Evolutionary conservation across 2,329 filamentous ascomycete species (phyloP).

Genomic region (Sporothrix euskadiensis): DNA sequence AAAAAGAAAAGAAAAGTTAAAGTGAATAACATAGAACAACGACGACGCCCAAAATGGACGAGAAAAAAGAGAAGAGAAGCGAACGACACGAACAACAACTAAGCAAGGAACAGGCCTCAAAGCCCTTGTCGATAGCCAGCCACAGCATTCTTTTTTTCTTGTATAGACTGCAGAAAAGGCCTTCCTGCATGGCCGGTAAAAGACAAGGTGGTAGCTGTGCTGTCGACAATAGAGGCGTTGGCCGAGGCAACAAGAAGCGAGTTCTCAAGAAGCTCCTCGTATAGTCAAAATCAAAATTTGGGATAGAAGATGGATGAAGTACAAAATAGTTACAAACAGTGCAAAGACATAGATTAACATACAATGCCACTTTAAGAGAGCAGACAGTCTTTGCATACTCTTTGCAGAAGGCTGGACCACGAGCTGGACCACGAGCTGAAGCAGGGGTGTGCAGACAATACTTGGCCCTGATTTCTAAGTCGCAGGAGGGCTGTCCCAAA

Average conservation of each 20-base stretch:
- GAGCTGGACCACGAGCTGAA: not conserved
- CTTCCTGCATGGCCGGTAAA: not conserved
- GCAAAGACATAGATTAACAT: not conserved
- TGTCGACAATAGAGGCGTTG: not conserved
- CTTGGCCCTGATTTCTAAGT: not conserved
- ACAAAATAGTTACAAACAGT: not conserved
- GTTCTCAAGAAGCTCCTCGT: not conserved
- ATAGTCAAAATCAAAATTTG: not conserved
- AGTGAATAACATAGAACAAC: not conserved
- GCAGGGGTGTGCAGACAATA: not conserved
- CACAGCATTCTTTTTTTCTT: not conserved
- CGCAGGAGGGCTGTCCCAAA: not conserved
- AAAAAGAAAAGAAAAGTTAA: not conserved
- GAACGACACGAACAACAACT: not conserved
- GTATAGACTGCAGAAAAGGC: not conserved
- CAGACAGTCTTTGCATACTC: not conserved
- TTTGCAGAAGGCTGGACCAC: not conserved
- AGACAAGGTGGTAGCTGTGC: not conserved
- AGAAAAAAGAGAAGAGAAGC: not conserved
- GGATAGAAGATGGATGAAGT: not conserved
- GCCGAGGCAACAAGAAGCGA: not conserved
- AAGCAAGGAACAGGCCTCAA: not conserved
- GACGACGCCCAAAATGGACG: not conserved
- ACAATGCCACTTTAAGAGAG: not conserved
- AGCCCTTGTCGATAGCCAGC: not conserved